These are phyloP conservation scores for Pleodorina starrii DNA, from an alignment of 139 green algal species.

Conservation along the genomic window DNA sequence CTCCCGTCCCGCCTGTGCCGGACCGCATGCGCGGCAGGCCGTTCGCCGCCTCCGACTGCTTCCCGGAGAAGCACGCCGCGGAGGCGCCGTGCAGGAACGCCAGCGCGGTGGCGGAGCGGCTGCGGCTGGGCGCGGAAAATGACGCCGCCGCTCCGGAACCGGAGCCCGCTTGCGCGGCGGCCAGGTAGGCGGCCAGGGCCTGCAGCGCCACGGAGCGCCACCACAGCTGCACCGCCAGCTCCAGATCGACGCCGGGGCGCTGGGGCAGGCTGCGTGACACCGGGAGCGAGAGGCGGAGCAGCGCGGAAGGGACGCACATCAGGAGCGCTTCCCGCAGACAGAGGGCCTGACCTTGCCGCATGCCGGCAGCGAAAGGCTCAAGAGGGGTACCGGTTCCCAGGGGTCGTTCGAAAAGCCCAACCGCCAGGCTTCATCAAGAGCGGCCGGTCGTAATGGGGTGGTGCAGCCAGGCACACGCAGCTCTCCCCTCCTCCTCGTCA, in stretches of 20 bases:
- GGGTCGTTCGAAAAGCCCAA: no score
- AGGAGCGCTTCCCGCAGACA: no score
- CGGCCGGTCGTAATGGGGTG: no score
- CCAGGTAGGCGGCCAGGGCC: conserved; percentile 72
- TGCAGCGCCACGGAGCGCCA: conserved; percentile 83
- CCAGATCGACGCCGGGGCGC: conserved; percentile 61
- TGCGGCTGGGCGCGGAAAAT: not conserved
- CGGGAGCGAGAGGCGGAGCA: no score
- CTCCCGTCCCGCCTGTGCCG: not conserved
- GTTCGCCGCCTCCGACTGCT: conserved; percentile 17
- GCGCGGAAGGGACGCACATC: no score
- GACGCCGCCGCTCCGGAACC: not conserved
- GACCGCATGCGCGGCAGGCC: not conserved
- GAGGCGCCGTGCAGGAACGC: not conserved
- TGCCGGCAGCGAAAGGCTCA: no score
- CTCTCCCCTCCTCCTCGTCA: no score
- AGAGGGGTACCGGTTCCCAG: no score
- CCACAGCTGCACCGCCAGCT: conserved; percentile 80
- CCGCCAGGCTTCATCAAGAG: no score
- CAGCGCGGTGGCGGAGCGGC: not conserved
- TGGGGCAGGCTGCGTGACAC: conserved; percentile 18
- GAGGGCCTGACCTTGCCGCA: no score
- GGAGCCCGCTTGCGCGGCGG: not conserved
- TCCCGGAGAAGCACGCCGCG: conserved; percentile 5
- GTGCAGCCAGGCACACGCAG: no score